Percentiles rank a stretch among this genome's conserved stretches.
Evolutionary conservation across 1,139 yeast genomes (phyloP).

Genomic region (Magnusiomyces sp.): DNA sequence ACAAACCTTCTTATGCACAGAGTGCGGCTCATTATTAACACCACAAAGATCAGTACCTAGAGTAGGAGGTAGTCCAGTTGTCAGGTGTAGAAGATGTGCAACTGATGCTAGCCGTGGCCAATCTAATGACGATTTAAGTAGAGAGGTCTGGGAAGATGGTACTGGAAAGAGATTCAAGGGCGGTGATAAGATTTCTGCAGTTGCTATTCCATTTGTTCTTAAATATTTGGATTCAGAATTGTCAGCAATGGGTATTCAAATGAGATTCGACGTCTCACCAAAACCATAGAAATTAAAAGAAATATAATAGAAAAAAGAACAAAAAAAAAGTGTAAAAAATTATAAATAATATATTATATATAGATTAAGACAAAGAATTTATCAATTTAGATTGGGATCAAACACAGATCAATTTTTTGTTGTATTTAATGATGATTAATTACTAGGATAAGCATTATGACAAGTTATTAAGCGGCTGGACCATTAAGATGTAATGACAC

Average conservation of each 20-base stretch:
- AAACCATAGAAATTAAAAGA: background rate
- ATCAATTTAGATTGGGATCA: background rate
- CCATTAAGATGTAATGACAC: too few relatives aligned
- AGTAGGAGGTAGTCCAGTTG: slow-evolving; percentile 67
- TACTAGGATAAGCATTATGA: too few relatives aligned
- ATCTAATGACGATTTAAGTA: slow-evolving; percentile 37
- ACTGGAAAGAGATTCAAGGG: slow-evolving; percentile 87
- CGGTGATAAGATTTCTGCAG: slow-evolving; percentile 85
- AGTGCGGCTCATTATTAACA: slow-evolving; percentile 86
- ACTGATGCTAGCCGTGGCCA: background rate
- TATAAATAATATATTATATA: background rate
- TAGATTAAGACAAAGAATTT: background rate
- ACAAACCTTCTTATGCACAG: slow-evolving; percentile 80
- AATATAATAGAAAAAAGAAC: too few relatives aligned
- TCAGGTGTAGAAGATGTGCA: slow-evolving; percentile 92
- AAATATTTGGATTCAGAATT: slow-evolving; percentile 92
- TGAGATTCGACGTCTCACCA: slow-evolving; percentile 69
- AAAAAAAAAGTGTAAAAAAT: too few relatives aligned
- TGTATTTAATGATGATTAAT: background rate
- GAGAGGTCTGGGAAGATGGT: slow-evolving; percentile 97
- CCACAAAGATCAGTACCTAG: slow-evolving; percentile 89
- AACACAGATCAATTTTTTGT: background rate
- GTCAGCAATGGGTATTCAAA: slow-evolving; percentile 95
- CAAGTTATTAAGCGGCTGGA: too few relatives aligned
- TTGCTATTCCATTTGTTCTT: slow-evolving; percentile 94